Evolutionary conservation across 2,329 filamentous ascomycete genomes (phyloP).

Genomic region (Gnomoniopsis smithogilvyi): DNA sequence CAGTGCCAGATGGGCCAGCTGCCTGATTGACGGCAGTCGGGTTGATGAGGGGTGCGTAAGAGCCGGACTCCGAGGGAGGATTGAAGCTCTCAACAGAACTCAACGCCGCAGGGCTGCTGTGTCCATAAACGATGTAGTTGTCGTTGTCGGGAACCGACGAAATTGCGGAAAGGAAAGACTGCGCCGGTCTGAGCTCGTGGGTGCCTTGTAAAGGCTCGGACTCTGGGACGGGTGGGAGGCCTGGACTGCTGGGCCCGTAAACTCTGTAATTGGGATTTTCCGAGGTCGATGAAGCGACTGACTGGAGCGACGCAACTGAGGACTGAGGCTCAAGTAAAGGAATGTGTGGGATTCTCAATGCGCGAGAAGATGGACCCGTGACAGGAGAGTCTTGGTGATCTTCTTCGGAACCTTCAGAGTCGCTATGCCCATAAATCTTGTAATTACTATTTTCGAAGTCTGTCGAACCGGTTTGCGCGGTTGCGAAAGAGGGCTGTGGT

Average conservation of each 20-base stretch:
- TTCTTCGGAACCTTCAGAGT: conserved; percentile 15
- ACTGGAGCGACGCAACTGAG: conserved; percentile 13
- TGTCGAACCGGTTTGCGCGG: conserved; percentile 40
- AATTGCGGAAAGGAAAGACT: conserved; percentile 29
- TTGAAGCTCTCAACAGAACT: conserved; percentile 38
- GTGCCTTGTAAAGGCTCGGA: conserved; percentile 4
- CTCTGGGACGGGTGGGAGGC: conserved; percentile 14
- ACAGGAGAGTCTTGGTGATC: background rate
- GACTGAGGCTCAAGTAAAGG: conserved; percentile 12
- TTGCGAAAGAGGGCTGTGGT: conserved; percentile 37
- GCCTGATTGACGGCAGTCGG: conserved; percentile 4
- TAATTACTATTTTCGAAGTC: conserved; percentile 51
- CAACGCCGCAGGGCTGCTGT: conserved; percentile 33
- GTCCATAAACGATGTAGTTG: conserved; percentile 46
- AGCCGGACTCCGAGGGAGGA: conserved; percentile 12
- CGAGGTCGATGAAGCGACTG: conserved; percentile 37
- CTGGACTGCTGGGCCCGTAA: conserved; percentile 38
- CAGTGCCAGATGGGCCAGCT: conserved; percentile 34
- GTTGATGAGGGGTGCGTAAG: conserved; percentile 11
- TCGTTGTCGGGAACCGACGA: conserved; percentile 41
- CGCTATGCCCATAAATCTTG: conserved; percentile 48
- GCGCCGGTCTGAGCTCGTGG: conserved; percentile 20
- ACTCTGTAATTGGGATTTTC: conserved; percentile 48
- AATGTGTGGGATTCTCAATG: conserved; percentile 6
- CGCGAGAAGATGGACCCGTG: conserved; percentile 1